Percentiles rank a stretch among this genome's conserved stretches.
phyloP scores from a whole-genome alignment of 2,329 filamentous ascomycete species.

The Drechslerella coelobrocha region DNA sequence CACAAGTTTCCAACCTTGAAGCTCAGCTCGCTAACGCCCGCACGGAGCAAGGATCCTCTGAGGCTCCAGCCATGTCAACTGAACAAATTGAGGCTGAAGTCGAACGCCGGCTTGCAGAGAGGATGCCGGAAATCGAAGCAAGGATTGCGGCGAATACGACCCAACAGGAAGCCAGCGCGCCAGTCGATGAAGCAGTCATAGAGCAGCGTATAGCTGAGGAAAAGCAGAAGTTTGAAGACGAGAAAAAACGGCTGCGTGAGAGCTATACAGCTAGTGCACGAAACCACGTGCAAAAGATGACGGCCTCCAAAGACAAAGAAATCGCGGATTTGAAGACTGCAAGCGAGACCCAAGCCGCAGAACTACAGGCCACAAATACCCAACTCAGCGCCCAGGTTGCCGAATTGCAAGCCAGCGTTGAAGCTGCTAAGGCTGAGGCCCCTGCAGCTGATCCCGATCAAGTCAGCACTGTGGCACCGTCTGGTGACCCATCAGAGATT shows the following conservation, averaged over 20 bases:
- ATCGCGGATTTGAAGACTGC: constrained; percentile 27
- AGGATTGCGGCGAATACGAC: constrained; percentile 15
- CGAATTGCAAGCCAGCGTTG: constrained; percentile 32
- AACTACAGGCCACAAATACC: constrained; percentile 20
- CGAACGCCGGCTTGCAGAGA: constrained; percentile 39
- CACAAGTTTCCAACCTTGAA: constrained; percentile 23
- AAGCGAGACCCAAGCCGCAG: constrained; percentile 38
- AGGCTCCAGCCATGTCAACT: constrained; percentile 13
- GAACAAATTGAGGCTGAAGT: constrained; percentile 53
- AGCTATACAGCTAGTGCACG: constrained; percentile 32
- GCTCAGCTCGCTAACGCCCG: constrained; percentile 30
- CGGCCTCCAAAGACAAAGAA: constrained; percentile 51
- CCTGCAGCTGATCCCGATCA: constrained; percentile 1
- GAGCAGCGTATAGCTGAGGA: constrained; percentile 52
- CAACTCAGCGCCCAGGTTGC: constrained; percentile 34
- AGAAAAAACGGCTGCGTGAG: constrained; percentile 46
- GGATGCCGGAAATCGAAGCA: constrained; percentile 41
- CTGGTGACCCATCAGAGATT: constrained; percentile 24
- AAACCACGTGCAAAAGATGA: constrained; percentile 52
- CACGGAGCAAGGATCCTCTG: constrained; percentile 10
- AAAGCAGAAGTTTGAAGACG: constrained; percentile 51
- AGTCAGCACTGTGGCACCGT: constrained; percentile 9
- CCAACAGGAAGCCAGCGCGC: not conserved
- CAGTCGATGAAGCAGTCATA: constrained; percentile 20
- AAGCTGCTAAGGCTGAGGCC: constrained; percentile 27